These are phyloP conservation scores for Verbascum thapsus DNA, from an alignment of 257 asterid genomes.

Conservation along the genomic window DNA sequence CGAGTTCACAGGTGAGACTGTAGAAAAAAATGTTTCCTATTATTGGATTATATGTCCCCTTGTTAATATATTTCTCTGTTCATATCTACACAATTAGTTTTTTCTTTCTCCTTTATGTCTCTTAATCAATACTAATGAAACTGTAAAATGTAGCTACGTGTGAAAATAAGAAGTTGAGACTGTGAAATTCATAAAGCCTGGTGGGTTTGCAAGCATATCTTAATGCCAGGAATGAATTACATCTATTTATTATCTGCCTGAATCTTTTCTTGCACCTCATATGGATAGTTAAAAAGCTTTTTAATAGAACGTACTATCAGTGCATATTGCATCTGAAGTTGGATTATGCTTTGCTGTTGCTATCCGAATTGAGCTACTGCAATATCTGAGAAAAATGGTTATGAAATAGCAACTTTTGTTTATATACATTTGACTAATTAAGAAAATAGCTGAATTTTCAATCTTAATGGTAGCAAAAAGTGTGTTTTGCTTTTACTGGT, in stretches of 20 bases:
- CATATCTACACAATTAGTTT: not conserved
- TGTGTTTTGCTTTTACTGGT: conserved; percentile 5
- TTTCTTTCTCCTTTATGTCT: not conserved
- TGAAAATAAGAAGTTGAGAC: not conserved
- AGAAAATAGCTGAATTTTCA: not conserved
- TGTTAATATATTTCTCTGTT: conserved; percentile 10
- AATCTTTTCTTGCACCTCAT: not conserved
- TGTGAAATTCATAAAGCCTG: conserved; percentile 1
- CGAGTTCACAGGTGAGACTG: conserved; percentile 61
- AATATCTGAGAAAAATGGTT: not conserved
- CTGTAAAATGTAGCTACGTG: not conserved
- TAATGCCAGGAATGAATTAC: not conserved
- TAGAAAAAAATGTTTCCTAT: not conserved
- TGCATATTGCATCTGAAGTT: not conserved
- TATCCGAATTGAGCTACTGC: not conserved
- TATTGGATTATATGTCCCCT: not conserved
- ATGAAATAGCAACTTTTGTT: not conserved
- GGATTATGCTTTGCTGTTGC: not conserved
- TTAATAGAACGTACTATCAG: not conserved
- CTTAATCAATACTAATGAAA: not conserved
- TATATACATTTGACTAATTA: conserved; percentile 6
- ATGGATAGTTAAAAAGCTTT: conserved; percentile 9
- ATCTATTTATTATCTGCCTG: not conserved
- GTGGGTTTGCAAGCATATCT: not conserved
- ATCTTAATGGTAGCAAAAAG: not conserved